Evolutionary conservation across 371 early-diverging fungal genomes (phyloP).

Genomic region (Entomophthora muscae): DNA sequence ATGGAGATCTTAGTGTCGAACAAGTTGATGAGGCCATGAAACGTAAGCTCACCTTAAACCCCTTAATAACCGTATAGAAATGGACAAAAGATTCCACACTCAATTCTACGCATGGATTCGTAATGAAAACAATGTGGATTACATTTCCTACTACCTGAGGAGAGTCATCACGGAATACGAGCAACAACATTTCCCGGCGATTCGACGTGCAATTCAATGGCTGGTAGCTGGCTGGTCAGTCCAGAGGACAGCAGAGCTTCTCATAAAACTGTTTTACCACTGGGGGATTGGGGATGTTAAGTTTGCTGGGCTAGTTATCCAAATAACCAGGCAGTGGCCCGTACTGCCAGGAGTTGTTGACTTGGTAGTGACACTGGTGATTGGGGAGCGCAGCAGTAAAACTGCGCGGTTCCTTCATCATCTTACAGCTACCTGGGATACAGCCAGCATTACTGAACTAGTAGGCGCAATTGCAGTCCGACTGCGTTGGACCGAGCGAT

Average conservation of each 20-base stretch:
- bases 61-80: conserved; percentile 2
- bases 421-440: not conserved
- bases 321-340: not conserved
- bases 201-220: conserved; percentile 7
- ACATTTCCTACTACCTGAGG: conserved; percentile 9
- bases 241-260: conserved; percentile 5
- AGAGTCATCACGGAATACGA: conserved; percentile 6
- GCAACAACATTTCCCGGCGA: not conserved
- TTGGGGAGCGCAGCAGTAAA: conserved; percentile 9
- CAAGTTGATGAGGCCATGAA: conserved; percentile 9
- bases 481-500: conserved; percentile 5
- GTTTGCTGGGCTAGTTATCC: conserved; percentile 4
- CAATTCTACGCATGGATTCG: conserved; percentile 11
- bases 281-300: conserved; percentile 10
- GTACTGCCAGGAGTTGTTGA: not conserved
- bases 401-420: not conserved
- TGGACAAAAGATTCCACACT: conserved; percentile 10
- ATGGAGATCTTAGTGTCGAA: not conserved
- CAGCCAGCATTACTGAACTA: not conserved
- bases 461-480: not conserved
- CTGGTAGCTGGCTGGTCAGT: conserved; percentile 10
- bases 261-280: conserved; percentile 11
- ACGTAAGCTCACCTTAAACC: not conserved
- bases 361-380: conserved; percentile 8
- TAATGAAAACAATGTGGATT: conserved; percentile 9